Evolutionary conservation across 2,329 filamentous ascomycete species (phyloP).

Genomic region (Piedraia hortae): DNA sequence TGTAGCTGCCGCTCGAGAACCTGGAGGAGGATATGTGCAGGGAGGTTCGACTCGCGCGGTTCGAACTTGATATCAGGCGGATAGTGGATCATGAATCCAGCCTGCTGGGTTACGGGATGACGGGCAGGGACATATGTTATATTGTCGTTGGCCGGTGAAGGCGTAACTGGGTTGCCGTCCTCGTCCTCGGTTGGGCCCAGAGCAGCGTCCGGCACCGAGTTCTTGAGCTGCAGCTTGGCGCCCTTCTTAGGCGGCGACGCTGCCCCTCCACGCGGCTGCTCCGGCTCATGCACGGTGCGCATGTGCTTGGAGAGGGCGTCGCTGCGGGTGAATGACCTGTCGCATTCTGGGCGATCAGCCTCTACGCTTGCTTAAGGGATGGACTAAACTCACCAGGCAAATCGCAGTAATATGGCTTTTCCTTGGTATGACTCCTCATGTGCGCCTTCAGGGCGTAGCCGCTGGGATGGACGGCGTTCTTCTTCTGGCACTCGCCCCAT

Average conservation of each 20-base stretch:
- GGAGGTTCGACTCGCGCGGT: constrained; percentile 33
- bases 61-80: constrained; percentile 33
- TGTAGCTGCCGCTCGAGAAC: constrained; percentile 34
- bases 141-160: constrained; percentile 23
- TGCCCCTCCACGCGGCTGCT: constrained; percentile 29
- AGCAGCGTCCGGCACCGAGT: constrained; percentile 5
- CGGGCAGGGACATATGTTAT: constrained; percentile 29
- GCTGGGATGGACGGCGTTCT: constrained; percentile 76
- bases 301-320: constrained; percentile 95
- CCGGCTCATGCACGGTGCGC: constrained; percentile 93
- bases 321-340: constrained; percentile 83
- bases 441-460: constrained; percentile 90
- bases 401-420: constrained; percentile 95
- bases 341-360: constrained; percentile 72
- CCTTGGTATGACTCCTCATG: constrained; percentile 89
- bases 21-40: constrained; percentile 39
- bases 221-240: constrained; percentile 17
- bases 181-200: constrained; percentile 9
- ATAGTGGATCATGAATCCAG: constrained; percentile 23
- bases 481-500: constrained; percentile 71
- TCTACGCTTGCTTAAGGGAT: too few relatives aligned
- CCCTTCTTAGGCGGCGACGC: constrained; percentile 23
- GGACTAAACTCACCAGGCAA: constrained; percentile 49
- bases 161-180: constrained; percentile 9
- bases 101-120: constrained; percentile 29